Base-by-base conservation (phyloP, 2,329 filamentous ascomycete species). In the Geoglossum cookeanum region DNA sequence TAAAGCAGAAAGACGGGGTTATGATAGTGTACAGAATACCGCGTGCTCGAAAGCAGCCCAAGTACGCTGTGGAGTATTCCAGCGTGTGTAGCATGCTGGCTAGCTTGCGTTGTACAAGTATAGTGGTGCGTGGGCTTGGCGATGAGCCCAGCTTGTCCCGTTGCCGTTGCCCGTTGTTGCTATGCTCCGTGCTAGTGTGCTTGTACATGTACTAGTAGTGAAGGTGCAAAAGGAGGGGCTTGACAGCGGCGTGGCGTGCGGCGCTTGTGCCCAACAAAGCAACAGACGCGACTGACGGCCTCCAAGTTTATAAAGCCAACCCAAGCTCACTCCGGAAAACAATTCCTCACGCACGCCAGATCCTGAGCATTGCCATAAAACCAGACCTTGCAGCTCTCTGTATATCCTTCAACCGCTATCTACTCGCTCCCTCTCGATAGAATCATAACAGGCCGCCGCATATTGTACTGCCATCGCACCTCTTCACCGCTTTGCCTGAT, bases 271-370 rank as follows among this genome's bases (percentile, higher is more conserved):
- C 8, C 5, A 53, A 17, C 42, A 22, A 53, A 52, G 37, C 49
- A 35, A 32, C 33, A 37, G 17, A 37, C 30, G 30, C 35, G 22
- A 17, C 42, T 45, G 22, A 22, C 22, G 22, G 22, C 49, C 49
- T 35, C 30, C 49, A 53, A 53, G 35, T 53, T 37, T 53, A 53
- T 53, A 53, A 53, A 53, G 3, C 32, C 49, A 37, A 53, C 35
- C 11, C 4, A 30, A 17, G 15, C 48, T 53, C 30, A 32, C 32
- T 33, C 49, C 30, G 37, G 48, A 52, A 8, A 17, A 9, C 17
- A 53, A 27, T 35, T 37, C 32, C 9, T 17, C 30, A n/a, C 49
- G 30, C 33, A 15, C 30, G 6, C 32, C 15, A 5, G 15, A 52
- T 29, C 13, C 8, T 13, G 13, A 30, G 17, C 27, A n/a, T 53